Base-by-base conservation (phyloP, 441 rosid genomes). In the Erodium texanum region DNA sequence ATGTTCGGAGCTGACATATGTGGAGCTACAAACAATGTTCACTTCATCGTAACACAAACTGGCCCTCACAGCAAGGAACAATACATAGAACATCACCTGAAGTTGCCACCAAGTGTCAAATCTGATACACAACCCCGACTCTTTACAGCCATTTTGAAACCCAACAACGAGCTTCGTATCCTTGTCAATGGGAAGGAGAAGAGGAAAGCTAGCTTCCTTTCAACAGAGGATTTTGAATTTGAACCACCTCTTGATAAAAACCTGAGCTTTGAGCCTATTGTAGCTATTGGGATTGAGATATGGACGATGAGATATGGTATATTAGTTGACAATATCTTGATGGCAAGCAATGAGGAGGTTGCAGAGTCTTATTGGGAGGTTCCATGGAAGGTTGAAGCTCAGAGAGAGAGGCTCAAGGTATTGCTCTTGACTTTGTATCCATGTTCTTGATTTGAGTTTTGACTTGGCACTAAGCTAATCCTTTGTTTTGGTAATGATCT, bases 1-100 rank as follows among this genome's bases (percentile, higher is more conserved):
- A 76, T 79, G 82, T 76, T 79, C 68, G 82, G 79, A 43, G 79
- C 82, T 0, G 75, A 75, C 43, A 79, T 63, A 68, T 79, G 82
- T 56, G 73, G 77, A 20, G 18, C 62, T 22, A 79, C 77, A 10
- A 66, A 73, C 75, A 79, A 79, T 15, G 75, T 79, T 20, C 79
- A 76, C 59, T 71, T 79, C 71, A 79, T 76, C 23, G 10, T 54
- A 6, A 54, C 23, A 16, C 61, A 54, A 7, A 54, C 15, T 1
- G 2, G 14, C 14, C 14, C 48, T 41, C 48, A 5, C 7, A 52
- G 65, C n/a, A 66, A 62, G 8, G 67, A 73, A 29, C 79, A n/a
- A n/a, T n/a, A 32, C 36, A 32, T 3, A 3, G 36, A 32, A 32
- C 36, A 32, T 32, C 36, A 79, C 48, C 77, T 75, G 65, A 65